Evolutionary conservation across 1,139 yeast genomes (phyloP), one percentile per base, ranked within the genome.

Genomic region (Williopsis jadinii): DNA sequence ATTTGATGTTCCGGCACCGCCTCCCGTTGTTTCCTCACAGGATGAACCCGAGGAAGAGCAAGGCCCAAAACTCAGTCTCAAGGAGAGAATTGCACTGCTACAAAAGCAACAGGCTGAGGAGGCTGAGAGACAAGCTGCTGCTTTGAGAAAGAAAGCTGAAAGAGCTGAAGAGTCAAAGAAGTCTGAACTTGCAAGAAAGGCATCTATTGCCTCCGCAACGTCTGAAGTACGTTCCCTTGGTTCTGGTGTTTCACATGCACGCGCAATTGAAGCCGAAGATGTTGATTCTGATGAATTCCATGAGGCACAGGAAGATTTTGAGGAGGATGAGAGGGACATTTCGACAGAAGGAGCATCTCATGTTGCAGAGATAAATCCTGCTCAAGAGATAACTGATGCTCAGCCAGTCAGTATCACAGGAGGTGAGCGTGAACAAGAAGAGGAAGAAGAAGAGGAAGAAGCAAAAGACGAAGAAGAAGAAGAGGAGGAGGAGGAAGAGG

Each of bases 41-140:
- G 40, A 41, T 24, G 56, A 48, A 11, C 48, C 53, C n/a, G 61
- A 57, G 30, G 63, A 62, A 13, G 73, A 69, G 45, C 77, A 68
- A 27, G 75, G 67, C 26, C 95, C 96, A 11, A 81, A 84, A 52
- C 64, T 88, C 66, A 82, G 95, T 43, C 69, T 92, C 56, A 84
- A 84, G 58, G 97, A 92, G 51, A 74, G 97, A 50, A 87, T 92
- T 58, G 86, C 86, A 10, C 59, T 86, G 56, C 68, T 92, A 41
- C 95, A 90, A 58, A 77, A 86, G 56, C 80, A 80, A 45, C 96
- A 86, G 59, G 75, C 76, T 43, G 87, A 84, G 54, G 95, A 86
- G 55, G 86, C 84, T 6, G 90, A 84, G 51, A 73, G 84, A 39
- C 79, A 77, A 44, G 85, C 74, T 27, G 85, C 84, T 2, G 74